Percentiles rank a stretch among this genome's conserved stretches.
Conservation (phyloP, 768 basidiomycete species). For the Heimioporus sp. region DNA sequence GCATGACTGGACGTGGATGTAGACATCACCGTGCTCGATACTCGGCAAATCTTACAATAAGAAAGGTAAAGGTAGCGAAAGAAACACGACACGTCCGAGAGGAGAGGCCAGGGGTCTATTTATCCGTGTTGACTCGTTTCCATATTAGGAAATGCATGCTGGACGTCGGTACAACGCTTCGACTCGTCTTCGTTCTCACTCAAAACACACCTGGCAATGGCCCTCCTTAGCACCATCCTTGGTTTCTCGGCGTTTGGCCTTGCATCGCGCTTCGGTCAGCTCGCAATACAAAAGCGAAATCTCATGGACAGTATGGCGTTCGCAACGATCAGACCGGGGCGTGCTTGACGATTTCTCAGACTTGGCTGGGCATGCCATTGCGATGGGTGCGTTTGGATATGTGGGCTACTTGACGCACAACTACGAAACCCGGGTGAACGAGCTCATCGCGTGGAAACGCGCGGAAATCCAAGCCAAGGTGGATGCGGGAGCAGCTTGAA, state of each 20-base stretch:
- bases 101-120: conserved; percentile 15
- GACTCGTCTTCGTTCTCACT: not conserved
- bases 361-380: conserved; percentile 65
- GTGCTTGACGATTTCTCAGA: conserved; percentile 42
- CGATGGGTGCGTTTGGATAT: conserved; percentile 69
- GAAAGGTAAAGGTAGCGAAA: too few species aligned
- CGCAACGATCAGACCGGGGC: not conserved
- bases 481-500: conserved; percentile 27
- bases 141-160: conserved; percentile 3
- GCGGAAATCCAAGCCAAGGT: conserved; percentile 53
- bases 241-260: conserved; percentile 85
- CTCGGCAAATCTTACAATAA: not conserved
- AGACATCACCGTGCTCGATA: conserved; percentile 14
- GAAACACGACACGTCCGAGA: not conserved
- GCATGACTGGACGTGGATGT: conserved; percentile 4
- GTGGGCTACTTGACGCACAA: conserved; percentile 72
- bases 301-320: conserved; percentile 72
- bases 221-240: conserved; percentile 65
- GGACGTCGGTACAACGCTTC: conserved; percentile 5
- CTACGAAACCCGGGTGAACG: conserved; percentile 63
- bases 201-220: conserved; percentile 38
- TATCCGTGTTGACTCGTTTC: conserved; percentile 23
- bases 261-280: conserved; percentile 79
- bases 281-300: conserved; percentile 79
- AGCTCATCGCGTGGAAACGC: conserved; percentile 62